Conservation (phyloP, 169 alveolate species). For the Plasmodium inui region DNA sequence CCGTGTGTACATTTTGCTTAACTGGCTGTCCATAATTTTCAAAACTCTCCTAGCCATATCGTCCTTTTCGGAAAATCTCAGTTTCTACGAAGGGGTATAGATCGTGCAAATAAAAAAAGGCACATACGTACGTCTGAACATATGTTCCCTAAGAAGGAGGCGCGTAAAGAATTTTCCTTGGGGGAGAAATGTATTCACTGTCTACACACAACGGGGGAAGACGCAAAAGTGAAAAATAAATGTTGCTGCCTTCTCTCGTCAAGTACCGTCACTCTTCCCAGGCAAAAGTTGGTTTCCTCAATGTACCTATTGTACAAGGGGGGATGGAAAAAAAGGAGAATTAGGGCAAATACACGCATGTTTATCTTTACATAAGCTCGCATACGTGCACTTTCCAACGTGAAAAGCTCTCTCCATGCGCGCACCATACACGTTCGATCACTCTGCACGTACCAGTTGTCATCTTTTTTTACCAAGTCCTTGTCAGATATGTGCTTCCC, state of each 20-base stretch:
- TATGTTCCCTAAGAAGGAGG: neutral
- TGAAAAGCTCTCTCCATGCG: neutral
- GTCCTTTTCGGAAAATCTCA: conserved; percentile 89
- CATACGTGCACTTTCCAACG: neutral
- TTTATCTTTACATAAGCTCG: neutral
- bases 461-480: conserved; percentile 89
- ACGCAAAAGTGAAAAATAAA: neutral
- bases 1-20: conserved; percentile 92
- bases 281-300: conserved; percentile 94
- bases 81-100: conserved; percentile 55
- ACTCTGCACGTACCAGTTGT: conserved; percentile 87
- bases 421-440: neutral
- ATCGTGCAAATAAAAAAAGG: neutral
- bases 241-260: conserved; percentile 19
- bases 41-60: conserved; percentile 92
- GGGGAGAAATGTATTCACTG: neutral
- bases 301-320: conserved; percentile 75
- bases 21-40: conserved; percentile 92
- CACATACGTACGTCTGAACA: neutral
- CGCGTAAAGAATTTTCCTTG: neutral
- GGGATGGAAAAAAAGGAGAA: neutral
- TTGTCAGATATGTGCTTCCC: conserved; percentile 90
- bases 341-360: neutral
- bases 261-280: conserved; percentile 90
- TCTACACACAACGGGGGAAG: conserved; percentile 8